Percentiles rank a stretch among this genome's conserved stretches.
Conservation (phyloP, 2,329 filamentous ascomycete genomes). For the Tolypocladium ovalisporum region DNA sequence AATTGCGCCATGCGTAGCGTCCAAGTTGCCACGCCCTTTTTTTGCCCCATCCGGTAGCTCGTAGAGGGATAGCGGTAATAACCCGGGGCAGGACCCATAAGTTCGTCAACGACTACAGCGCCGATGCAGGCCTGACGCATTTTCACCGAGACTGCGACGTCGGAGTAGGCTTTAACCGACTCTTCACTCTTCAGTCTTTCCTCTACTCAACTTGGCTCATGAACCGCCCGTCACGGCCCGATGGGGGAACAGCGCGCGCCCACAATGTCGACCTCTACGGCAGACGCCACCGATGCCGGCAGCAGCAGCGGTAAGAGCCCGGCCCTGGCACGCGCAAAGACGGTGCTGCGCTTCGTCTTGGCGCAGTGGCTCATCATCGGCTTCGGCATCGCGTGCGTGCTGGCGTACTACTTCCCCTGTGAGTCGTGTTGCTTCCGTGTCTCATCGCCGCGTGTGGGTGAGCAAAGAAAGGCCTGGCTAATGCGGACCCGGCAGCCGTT, state of each 20-base stretch:
- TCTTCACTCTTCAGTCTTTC: neutral
- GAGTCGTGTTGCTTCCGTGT: constrained; percentile 6
- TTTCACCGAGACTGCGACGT: neutral
- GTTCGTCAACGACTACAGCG: neutral
- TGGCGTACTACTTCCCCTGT: constrained; percentile 33
- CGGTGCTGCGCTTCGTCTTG: constrained; percentile 23
- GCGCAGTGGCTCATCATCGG: constrained; percentile 57
- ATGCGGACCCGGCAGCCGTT: constrained; percentile 25
- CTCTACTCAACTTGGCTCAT: too few relatives aligned
- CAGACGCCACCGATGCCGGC: neutral
- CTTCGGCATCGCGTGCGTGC: constrained; percentile 41
- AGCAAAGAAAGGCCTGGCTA: neutral
- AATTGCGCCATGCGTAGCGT: neutral
- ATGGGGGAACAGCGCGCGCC: neutral
- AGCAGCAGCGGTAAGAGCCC: neutral
- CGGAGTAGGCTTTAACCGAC: neutral
- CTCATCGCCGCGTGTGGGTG: neutral
- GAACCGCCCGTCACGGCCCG: neutral
- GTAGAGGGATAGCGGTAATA: neutral
- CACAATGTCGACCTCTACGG: neutral
- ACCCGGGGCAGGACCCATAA: neutral
- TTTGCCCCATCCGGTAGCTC: neutral
- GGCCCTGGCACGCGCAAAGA: neutral
- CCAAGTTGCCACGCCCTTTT: neutral
- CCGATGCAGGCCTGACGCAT: neutral